Conservation (phyloP, 257 asterid species). For the Datura wrightii region DNA sequence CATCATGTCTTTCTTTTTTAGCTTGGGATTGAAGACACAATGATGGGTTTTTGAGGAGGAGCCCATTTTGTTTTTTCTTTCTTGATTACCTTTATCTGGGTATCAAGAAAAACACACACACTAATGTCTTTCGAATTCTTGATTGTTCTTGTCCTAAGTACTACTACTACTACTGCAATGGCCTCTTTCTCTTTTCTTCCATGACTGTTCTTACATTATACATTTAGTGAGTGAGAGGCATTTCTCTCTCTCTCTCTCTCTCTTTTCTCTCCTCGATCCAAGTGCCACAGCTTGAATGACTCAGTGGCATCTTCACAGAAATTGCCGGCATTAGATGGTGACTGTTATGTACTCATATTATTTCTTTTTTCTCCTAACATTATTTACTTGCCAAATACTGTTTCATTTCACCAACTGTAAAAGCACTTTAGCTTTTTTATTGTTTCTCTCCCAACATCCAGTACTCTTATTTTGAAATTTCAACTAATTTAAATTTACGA, state of each 20-base stretch:
- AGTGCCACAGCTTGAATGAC: slow-evolving; percentile 37
- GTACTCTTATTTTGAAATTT: no score
- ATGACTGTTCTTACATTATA: background rate
- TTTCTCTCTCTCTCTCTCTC: background rate
- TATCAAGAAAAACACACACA: background rate
- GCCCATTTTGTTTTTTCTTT: slow-evolving; percentile 37
- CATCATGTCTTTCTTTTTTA: slow-evolving; percentile 36
- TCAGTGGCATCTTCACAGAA: slow-evolving; percentile 43
- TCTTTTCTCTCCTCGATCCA: slow-evolving; percentile 37
- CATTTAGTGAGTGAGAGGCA: background rate
- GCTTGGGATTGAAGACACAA: slow-evolving; percentile 52
- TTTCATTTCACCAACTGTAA: background rate
- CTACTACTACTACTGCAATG: background rate
- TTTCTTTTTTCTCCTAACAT: background rate
- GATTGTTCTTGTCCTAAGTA: slow-evolving; percentile 28
- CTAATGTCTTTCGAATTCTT: slow-evolving; percentile 37
- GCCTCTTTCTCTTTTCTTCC: background rate
- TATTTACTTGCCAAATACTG: slow-evolving; percentile 17
- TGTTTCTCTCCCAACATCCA: no score
- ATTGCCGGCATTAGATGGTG: slow-evolving; percentile 38
- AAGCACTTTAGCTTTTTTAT: background rate
- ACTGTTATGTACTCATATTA: slow-evolving; percentile 20
- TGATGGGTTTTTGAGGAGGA: slow-evolving; percentile 51
- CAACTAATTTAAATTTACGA: no score
- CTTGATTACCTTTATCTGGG: slow-evolving; percentile 25